phyloP scores from a whole-genome alignment of 192 early-diverging fungal species.

The Backusella tuberculispora region DNA sequence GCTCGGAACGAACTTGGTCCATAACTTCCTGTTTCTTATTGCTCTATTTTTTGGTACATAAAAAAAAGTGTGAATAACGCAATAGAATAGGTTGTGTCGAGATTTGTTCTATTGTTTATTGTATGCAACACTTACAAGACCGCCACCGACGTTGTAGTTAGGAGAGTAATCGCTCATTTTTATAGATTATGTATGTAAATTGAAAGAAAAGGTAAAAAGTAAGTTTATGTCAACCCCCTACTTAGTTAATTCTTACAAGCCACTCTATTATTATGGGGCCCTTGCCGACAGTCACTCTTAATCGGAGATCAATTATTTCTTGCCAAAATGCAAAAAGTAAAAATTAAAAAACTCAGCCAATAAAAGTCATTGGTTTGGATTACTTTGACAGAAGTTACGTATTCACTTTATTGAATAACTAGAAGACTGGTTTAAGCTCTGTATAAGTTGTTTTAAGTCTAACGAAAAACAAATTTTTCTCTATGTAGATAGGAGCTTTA shows the following conservation, averaged over 20 bases:
- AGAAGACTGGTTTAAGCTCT: too few species aligned
- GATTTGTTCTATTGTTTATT: neutral
- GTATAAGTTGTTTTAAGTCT: too few species aligned
- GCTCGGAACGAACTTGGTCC: constrained; percentile 75
- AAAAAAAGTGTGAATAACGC: neutral
- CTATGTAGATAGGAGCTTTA: too few species aligned
- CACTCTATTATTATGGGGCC: constrained; percentile 5
- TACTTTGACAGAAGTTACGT: too few species aligned
- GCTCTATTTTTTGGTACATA: constrained; percentile 22
- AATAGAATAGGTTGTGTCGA: neutral
- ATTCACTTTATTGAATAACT: too few species aligned
- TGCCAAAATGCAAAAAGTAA: neutral
- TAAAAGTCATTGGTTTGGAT: too few species aligned
- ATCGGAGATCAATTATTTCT: neutral
- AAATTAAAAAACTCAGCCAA: too few species aligned
- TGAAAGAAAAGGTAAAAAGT: neutral
- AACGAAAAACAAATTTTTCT: too few species aligned
- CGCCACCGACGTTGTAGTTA: constrained; percentile 26
- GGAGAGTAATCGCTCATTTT: constrained; percentile 30
- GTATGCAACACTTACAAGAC: constrained; percentile 14
- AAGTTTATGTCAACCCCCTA: constrained; percentile 14
- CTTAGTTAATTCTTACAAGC: constrained; percentile 8
- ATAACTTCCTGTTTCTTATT: constrained; percentile 75
- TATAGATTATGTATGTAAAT: neutral
- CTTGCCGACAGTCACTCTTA: neutral